Base-by-base conservation (phyloP, 1,139 yeast species). In the Suhomyces atakaporum region DNA sequence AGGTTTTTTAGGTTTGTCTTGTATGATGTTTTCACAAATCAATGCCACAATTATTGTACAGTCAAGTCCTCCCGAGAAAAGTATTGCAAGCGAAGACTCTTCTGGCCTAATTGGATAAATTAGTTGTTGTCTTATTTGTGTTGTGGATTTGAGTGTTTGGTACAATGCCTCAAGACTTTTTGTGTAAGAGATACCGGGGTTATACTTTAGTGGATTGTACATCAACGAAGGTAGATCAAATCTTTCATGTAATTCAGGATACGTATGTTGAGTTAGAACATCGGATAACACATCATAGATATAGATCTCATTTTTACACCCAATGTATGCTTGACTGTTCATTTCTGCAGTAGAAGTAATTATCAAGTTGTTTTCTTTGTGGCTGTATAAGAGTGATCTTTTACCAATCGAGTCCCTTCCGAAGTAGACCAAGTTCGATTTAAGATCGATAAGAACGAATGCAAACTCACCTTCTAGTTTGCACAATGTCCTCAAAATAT, bases 11-110 rank as follows among this genome's bases (percentile, higher is more conserved):
- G 27, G 34, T 11, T 16, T 27, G 12, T 12, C 21, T 9, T 38
- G 40, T 6, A 35, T 27, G 8, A 39, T 35, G 36, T 64, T 58
- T 31, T 62, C 60, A 33, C 68, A 58, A n/a, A 68, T 45, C 13
- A 69, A 38, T 1, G 65, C 64, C 14, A 95, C 89, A 10, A 92
- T 52, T 1, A 92, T 63, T 0, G 97, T 84, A 56, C 98, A 92
- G 52, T 92, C 98, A 7, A 92, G 66, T 0, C 98, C 99, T 1
- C 99, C 98, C 27, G 97, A 88, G 54, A 88, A 92, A 23, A 92
- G 62, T 1, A 92, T 68, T 0, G 87, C 88, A 16, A 85, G 55
- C 7, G 57, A 50, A 3, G 75, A 58, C 16, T 53, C 64, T 2
- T 58, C 58, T 9, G 31, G 30, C 1, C 52, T 42, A 4, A 76